Evolutionary conservation across 371 early-diverging fungal genomes (phyloP).

Genomic region (Lichtheimia ornata): DNA sequence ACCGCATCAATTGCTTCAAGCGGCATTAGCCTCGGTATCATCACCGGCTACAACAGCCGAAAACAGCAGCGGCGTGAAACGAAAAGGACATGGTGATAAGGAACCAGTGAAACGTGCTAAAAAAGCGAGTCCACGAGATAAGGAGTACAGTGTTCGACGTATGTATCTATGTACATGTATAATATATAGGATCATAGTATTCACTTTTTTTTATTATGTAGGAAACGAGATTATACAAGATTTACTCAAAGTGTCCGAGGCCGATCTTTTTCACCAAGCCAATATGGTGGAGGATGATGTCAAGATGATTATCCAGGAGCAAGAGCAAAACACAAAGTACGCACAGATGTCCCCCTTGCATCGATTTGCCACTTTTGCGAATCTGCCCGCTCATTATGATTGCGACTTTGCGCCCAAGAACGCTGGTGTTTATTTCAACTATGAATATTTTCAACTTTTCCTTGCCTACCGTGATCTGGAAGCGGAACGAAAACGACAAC

Average conservation of each 20-base stretch:
- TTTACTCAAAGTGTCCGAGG: slow-evolving; percentile 40
- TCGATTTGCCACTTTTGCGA: slow-evolving; percentile 50
- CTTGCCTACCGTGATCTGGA: slow-evolving; percentile 48
- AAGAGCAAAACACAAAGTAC: slow-evolving; percentile 35
- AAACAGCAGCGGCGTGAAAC: slow-evolving; percentile 11
- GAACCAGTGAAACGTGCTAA: slow-evolving; percentile 22
- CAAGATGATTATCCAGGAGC: slow-evolving; percentile 44
- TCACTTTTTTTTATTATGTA: slow-evolving; percentile 5
- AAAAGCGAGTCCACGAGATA: slow-evolving; percentile 42
- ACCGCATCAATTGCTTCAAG: slow-evolving; percentile 45
- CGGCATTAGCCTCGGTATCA: slow-evolving; percentile 44
- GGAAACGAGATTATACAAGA: slow-evolving; percentile 48
- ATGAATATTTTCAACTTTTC: slow-evolving; percentile 51
- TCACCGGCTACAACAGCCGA: slow-evolving; percentile 14
- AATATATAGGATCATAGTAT: not conserved
- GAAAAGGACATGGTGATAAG: slow-evolving; percentile 14
- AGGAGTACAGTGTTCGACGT: slow-evolving; percentile 47
- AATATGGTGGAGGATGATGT: slow-evolving; percentile 44
- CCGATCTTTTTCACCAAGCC: slow-evolving; percentile 48
- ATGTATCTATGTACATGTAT: slow-evolving; percentile 10
- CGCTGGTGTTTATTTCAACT: slow-evolving; percentile 52
- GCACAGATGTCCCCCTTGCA: slow-evolving; percentile 38
- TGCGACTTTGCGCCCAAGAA: slow-evolving; percentile 55
- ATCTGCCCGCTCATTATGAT: slow-evolving; percentile 48
- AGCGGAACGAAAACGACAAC: slow-evolving; percentile 30